Conservation (phyloP, 495 filamentous ascomycete species). For the Polyplosphaeria fusca region DNA sequence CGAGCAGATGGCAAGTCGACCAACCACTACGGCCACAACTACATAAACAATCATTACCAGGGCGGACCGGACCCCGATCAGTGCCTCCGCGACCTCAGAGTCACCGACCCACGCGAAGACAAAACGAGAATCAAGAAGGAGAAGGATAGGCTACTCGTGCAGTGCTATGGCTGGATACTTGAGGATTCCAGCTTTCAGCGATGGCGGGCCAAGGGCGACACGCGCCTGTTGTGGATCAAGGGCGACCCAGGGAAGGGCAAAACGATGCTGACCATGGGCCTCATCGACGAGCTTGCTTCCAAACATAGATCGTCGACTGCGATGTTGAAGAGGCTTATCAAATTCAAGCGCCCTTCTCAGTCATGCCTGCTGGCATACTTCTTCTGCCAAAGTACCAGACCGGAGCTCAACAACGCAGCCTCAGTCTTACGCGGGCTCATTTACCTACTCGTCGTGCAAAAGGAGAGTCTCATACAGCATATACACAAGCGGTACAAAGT, state of each 20-base stretch:
- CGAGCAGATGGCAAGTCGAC: constrained; percentile 5
- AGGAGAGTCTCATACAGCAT: constrained; percentile 40
- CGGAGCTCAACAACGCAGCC: constrained; percentile 42
- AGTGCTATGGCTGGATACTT: constrained; percentile 48
- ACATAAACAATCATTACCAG: neutral
- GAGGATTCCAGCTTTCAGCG: constrained; percentile 40
- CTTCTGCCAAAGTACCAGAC: constrained; percentile 31
- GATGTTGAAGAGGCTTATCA: constrained; percentile 2
- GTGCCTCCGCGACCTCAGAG: constrained; percentile 11
- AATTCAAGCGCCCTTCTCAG: constrained; percentile 10
- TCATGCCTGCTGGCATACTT: constrained; percentile 22
- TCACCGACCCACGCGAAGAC: constrained; percentile 33
- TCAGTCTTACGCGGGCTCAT: constrained; percentile 46
- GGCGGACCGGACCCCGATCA: neutral
- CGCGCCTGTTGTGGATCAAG: constrained; percentile 47
- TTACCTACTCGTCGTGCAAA: constrained; percentile 41
- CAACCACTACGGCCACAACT: constrained; percentile 3
- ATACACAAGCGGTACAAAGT: constrained; percentile 35
- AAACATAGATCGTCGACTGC: neutral
- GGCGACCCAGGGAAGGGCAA: constrained; percentile 44
- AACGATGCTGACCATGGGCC: constrained; percentile 35
- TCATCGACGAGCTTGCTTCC: constrained; percentile 13
- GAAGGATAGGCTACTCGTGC: constrained; percentile 45
- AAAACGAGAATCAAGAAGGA: constrained; percentile 43
- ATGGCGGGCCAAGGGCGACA: constrained; percentile 38